Percentiles rank a stretch among this genome's conserved stretches.
Evolutionary conservation across 2,329 filamentous ascomycete genomes (phyloP).

Genomic region (Hymenoscyphus linearis): DNA sequence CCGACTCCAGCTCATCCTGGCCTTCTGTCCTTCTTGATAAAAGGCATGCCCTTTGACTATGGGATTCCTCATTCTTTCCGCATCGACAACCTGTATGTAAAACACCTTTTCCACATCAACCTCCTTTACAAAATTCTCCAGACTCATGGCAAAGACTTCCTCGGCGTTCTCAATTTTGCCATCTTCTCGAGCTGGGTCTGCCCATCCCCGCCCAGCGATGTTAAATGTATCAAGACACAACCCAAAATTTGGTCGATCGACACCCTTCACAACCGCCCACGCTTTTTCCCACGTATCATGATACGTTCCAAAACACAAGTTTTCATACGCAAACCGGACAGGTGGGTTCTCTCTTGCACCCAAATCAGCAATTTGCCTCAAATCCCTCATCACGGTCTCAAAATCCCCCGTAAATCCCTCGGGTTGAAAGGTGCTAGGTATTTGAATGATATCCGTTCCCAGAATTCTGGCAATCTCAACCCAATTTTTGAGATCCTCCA

Average conservation of each 20-base stretch:
- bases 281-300: slow-evolving; percentile 66
- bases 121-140: slow-evolving; percentile 20
- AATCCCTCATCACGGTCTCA: slow-evolving; percentile 54
- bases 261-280: slow-evolving; percentile 61
- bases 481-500: slow-evolving; percentile 65
- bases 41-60: slow-evolving; percentile 53
- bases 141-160: slow-evolving; percentile 40
- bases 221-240: slow-evolving; percentile 76
- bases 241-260: slow-evolving; percentile 68
- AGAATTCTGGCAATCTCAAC: slow-evolving; percentile 61
- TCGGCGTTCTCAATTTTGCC: slow-evolving; percentile 25
- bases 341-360: slow-evolving; percentile 49
- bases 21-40: slow-evolving; percentile 51
- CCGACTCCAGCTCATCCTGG: slow-evolving; percentile 72
- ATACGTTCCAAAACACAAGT: slow-evolving; percentile 65
- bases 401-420: slow-evolving; percentile 42
- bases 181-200: slow-evolving; percentile 52
- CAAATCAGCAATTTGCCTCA: slow-evolving; percentile 61
- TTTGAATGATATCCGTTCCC: slow-evolving; percentile 65
- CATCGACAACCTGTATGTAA: slow-evolving; percentile 73
- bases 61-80: slow-evolving; percentile 55
- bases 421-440: slow-evolving; percentile 60
- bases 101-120: slow-evolving; percentile 46
- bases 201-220: slow-evolving; percentile 65
- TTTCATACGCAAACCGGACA: slow-evolving; percentile 69